Percentiles rank a stretch among this genome's conserved stretches.
These are phyloP conservation scores for Boletus huronensis DNA, from an alignment of 768 basidiomycete species.

Conservation along the genomic window DNA sequence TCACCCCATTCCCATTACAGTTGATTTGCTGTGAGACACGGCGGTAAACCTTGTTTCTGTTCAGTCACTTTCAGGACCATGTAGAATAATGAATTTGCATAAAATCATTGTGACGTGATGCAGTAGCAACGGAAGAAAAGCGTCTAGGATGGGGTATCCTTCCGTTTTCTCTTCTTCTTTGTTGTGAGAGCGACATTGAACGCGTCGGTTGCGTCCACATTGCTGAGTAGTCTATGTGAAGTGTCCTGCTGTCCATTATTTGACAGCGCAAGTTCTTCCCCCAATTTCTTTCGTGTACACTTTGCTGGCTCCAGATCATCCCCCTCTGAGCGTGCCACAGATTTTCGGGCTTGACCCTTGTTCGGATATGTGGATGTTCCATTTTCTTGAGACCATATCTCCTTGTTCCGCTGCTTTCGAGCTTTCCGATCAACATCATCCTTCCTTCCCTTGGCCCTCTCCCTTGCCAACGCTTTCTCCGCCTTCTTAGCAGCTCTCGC, in stretches of 20 bases:
- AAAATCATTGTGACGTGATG: slow-evolving; percentile 3
- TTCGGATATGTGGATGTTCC: neutral
- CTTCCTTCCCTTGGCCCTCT: neutral
- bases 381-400: neutral
- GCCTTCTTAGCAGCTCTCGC: slow-evolving; percentile 15
- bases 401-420: neutral
- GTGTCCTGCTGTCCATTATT: slow-evolving; percentile 3
- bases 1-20: slow-evolving; percentile 6
- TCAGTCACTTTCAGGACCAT: slow-evolving; percentile 18
- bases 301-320: neutral
- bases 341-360: slow-evolving; percentile 9
- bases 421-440: neutral
- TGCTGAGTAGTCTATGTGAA: neutral
- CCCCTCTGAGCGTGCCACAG: slow-evolving; percentile 6
- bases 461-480: neutral
- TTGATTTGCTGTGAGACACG: slow-evolving; percentile 11
- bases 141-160: slow-evolving; percentile 15
- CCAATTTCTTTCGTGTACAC: neutral
- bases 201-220: neutral
- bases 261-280: neutral
- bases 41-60: slow-evolving; percentile 11
- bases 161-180: slow-evolving; percentile 24
- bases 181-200: neutral
- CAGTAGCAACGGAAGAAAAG: neutral
- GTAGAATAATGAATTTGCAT: slow-evolving; percentile 24